These are phyloP conservation scores for Priceomyces medius DNA, from an alignment of 805 yeast species.

Conservation along the genomic window DNA sequence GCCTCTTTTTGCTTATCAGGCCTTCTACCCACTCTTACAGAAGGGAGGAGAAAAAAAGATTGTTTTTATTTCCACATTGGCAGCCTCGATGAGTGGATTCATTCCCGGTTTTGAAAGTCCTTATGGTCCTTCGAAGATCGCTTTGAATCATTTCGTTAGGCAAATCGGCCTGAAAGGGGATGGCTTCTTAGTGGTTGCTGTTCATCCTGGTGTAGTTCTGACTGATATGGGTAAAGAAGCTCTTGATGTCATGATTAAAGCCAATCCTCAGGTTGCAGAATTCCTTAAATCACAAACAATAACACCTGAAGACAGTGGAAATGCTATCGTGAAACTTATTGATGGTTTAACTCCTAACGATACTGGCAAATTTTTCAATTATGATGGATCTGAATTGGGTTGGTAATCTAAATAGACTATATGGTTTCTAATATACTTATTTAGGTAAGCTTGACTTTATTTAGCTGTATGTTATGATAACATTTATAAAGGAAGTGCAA, in stretches of 20 bases:
- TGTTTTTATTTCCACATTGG: slow-evolving; percentile 21
- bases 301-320: slow-evolving; percentile 26
- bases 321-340: slow-evolving; percentile 13
- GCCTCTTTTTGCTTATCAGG: too few species aligned
- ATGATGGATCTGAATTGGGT: slow-evolving; percentile 16
- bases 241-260: neutral
- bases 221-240: slow-evolving; percentile 30
- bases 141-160: neutral
- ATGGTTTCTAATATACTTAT: too few species aligned
- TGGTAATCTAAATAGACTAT: too few species aligned
- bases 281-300: slow-evolving; percentile 2
- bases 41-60: slow-evolving; percentile 23
- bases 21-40: slow-evolving; percentile 24
- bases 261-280: neutral
- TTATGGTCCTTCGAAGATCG: neutral
- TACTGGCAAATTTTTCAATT: slow-evolving; percentile 23
- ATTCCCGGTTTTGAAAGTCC: neutral
- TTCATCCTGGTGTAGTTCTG: slow-evolving; percentile 34
- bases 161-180: neutral
- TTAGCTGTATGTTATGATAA: too few species aligned
- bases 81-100: neutral
- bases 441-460: too few species aligned
- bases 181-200: slow-evolving; percentile 22
- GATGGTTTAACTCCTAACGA: slow-evolving; percentile 18
- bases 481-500: too few species aligned